Base-by-base conservation (phyloP, 805 yeast genomes). In the Torulaspora maleeae region DNA sequence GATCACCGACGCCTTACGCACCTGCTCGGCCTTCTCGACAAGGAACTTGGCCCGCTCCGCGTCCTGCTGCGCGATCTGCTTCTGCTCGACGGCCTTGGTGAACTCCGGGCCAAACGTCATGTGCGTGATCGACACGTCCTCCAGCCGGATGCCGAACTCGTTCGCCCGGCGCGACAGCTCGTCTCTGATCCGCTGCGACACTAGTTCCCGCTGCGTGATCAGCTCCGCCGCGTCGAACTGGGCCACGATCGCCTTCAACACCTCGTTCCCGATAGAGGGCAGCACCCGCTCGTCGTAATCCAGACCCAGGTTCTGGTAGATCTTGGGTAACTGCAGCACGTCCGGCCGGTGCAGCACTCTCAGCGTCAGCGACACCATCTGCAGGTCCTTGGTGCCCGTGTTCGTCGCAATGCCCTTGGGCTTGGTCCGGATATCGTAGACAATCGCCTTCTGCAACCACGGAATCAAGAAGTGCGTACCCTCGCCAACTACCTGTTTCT, bases 31-130 rank as follows among this genome's bases (percentile, higher is more conserved):
- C 64, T 85, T 85, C 63, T 90, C 97, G 45, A 93, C 97, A 43
- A 87, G 74, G 63, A 80, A 93, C 61, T 84, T 85, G 48, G 98
- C 96, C 56, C 99, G 79, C 73, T 93, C 98, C 19, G 99, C 98
- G 64, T 93, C 99, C 71, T 93, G 99, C 72, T 93, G 99, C 27
- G 99, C 99, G 70, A 93, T 95, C 71, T 93, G 98, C 67, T 93
- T 93, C 72, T 87, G 95, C 72, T 93, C 99, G 49, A 93, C 99
- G 27, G 99, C 98, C 69, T 86, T 90, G 44, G 99, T 93, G 74
- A 93, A 93, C 64, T 93, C 99, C 53, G 77, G 78, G 43, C 99
- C 98, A 67, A 93, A 93, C 0, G 97, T 87, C 87, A 93, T 83
- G 70, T 93, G 99, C 12, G 99, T 93, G 55, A 93, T 93, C 20